These are phyloP conservation scores for Hagleromyces aurorensis DNA, from an alignment of 805 yeast genomes.

Conservation along the genomic window DNA sequence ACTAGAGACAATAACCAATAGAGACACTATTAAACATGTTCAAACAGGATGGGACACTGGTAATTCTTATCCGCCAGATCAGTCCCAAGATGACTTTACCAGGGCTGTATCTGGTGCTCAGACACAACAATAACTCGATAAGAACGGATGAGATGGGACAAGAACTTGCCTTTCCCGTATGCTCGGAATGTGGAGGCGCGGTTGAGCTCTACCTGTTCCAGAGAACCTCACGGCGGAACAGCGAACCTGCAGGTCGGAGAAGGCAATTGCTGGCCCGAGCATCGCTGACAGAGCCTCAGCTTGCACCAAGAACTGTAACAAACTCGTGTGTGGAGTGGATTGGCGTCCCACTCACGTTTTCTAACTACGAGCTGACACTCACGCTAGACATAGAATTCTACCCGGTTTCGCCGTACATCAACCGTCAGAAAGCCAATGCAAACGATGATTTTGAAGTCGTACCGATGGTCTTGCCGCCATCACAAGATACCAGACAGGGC, in stretches of 20 bases:
- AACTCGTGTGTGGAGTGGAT: conserved; percentile 12
- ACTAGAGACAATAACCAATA: conserved; percentile 2
- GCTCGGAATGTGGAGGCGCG: no score
- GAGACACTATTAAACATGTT: conserved; percentile 3
- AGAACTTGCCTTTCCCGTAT: conserved; percentile 4
- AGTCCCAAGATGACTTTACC: neutral
- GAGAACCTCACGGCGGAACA: conserved; percentile 4
- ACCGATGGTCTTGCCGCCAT: no score
- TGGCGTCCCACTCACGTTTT: conserved; percentile 3
- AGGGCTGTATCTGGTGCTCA: conserved; percentile 9
- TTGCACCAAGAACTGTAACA: conserved; percentile 1
- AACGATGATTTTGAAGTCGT: no score
- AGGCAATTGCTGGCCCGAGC: conserved; percentile 8
- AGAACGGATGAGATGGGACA: conserved; percentile 6
- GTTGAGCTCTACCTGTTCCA: conserved; percentile 10
- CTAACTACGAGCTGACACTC: conserved; percentile 1
- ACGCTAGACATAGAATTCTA: conserved; percentile 14
- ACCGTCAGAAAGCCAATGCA: no score
- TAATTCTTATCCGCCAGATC: conserved; percentile 3
- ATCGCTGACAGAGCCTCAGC: conserved; percentile 1
- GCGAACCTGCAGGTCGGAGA: conserved; percentile 5
- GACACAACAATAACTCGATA: conserved; percentile 8
- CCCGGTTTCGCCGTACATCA: no score
- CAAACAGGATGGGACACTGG: conserved; percentile 8
- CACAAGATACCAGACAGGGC: no score